phyloP scores from a whole-genome alignment of 2,329 filamentous ascomycete genomes.

The Fusarium nygamai region DNA sequence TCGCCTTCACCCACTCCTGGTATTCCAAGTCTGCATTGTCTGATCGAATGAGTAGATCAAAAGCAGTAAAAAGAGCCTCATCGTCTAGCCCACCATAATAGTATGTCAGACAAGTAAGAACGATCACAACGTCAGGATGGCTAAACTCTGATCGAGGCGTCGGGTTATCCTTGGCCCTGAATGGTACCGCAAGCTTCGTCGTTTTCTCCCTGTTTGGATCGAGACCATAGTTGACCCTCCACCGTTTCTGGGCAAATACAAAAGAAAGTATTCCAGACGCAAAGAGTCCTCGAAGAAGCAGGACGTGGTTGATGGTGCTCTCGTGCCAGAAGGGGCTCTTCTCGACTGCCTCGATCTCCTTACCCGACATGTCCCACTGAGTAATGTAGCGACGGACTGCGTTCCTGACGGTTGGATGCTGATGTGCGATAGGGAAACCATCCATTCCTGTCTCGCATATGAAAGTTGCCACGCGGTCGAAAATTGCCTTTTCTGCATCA shows the following conservation, averaged over 20 bases:
- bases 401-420: constrained; percentile 43
- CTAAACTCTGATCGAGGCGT: constrained; percentile 68
- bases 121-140: constrained; percentile 67
- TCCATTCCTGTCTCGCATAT: constrained; percentile 56
- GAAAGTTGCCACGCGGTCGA: constrained; percentile 47
- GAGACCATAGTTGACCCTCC: constrained; percentile 72
- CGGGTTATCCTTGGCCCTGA: constrained; percentile 67
- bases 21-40: constrained; percentile 66
- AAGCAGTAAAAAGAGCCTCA: constrained; percentile 55
- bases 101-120: constrained; percentile 64
- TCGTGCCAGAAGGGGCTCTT: constrained; percentile 50
- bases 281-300: constrained; percentile 66
- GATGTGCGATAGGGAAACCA: constrained; percentile 54
- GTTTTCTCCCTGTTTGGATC: constrained; percentile 52
- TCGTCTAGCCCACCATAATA: constrained; percentile 66
- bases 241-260: constrained; percentile 65
- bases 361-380: constrained; percentile 35
- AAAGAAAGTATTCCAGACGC: constrained; percentile 65
- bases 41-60: constrained; percentile 53
- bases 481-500: constrained; percentile 44
- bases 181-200: constrained; percentile 67
- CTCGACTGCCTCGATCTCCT: constrained; percentile 51
- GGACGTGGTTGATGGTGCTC: constrained; percentile 12
- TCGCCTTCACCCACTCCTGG: constrained; percentile 55
- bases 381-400: constrained; percentile 58